Evolutionary conservation across 129 eudicot species (phyloP).

Genomic region (Gnaphalium uliginosum): DNA sequence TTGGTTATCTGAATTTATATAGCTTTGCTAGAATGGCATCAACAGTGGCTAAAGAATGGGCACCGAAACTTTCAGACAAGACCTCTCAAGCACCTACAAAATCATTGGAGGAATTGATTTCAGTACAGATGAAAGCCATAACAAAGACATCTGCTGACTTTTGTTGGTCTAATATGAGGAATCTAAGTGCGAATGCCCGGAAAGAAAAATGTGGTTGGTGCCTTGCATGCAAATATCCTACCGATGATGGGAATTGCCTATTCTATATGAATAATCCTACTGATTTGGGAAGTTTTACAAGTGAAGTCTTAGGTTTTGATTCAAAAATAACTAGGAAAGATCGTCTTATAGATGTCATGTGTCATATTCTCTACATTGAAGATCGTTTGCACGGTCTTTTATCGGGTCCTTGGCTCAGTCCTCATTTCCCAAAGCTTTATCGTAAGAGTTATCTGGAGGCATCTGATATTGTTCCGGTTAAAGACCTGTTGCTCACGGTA

Average conservation of each 20-base stretch:
- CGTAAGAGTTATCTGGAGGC: conserved; percentile 51
- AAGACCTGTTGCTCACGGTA: conserved; percentile 63
- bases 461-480: conserved; percentile 48
- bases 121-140: conserved; percentile 68
- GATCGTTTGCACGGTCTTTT: conserved; percentile 91
- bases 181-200: conserved; percentile 42
- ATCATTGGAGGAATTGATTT: conserved; percentile 59
- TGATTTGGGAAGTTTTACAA: conserved; percentile 43
- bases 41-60: conserved; percentile 51
- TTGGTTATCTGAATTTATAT: conserved; percentile 55
- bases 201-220: conserved; percentile 99
- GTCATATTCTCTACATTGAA: conserved; percentile 71
- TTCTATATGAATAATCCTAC: conserved; percentile 42
- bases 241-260: conserved; percentile 71
- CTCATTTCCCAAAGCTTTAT: conserved; percentile 58
- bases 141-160: conserved; percentile 54
- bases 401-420: conserved; percentile 85
- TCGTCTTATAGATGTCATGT: conserved; percentile 65
- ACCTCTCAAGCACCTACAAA: conserved; percentile 38
- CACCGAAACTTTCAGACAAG: conserved; percentile 60
- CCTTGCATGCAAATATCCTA: conserved; percentile 71
- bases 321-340: conserved; percentile 43
- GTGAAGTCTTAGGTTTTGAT: conserved; percentile 49
- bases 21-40: conserved; percentile 77
- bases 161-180: conserved; percentile 71